Evolutionary conservation across 1,139 yeast species (phyloP), one percentile per base, ranked within the genome.

Genomic region (Kodamaea alishanica): DNA sequence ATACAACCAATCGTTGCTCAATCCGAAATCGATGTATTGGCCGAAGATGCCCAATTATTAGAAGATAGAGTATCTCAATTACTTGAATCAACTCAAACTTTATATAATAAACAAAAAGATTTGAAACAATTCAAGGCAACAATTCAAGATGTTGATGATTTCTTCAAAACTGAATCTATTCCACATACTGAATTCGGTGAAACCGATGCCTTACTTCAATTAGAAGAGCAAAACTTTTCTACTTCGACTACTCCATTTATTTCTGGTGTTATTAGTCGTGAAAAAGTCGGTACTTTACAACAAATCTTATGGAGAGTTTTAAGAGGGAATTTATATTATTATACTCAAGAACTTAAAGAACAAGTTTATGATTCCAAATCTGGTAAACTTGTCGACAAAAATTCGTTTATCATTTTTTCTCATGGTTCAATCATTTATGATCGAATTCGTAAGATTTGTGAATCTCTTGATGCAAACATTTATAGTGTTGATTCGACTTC

Each of bases 291-390:
- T 34, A 73, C 85, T 4, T 68, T 92, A 50, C 95, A 89, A 58
- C 86, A 88, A 52, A 88, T 94, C 39, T 71, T 94, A 48, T 92
- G 97, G 97, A 78, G 98, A 64, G 81, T 82, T 2, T 73, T 92
- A 51, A 81, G 97, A 61, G 97, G 98, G 58, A 90, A 90, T 60
- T 68, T 92, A 54, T 85, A 75, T 59, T 81, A 88, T 62, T 80
- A 79, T 50, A 79, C 81, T 48, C 76, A 79, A 42, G 89, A 84
- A 47, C 72, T 89, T 45, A 66, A 72, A 2, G 84, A 81, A 50
- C 75, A 80, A 22, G 63, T 70, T 11, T 71, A 60, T 44, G 75
- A 70, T 45, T 57, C 65, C 22, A 64, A 68, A 46, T 41, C 65
- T 20, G 60, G 61, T 37, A 37, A 55, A 6, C 52, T 55, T 38